Conservation (phyloP, 441 rosid species). For the Populus hybrid region DNA sequence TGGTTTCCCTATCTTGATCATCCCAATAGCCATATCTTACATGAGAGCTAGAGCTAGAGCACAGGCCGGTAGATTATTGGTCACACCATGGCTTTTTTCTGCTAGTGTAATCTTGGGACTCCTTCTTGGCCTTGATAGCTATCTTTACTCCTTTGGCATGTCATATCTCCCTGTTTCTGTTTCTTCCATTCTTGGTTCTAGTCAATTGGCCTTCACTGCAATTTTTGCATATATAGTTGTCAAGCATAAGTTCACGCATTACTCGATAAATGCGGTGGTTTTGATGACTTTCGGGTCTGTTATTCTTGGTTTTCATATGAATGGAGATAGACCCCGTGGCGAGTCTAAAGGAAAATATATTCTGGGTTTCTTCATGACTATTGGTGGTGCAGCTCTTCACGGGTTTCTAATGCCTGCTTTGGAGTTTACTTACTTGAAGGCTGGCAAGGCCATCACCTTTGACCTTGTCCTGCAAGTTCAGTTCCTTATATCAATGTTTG, state of each 20-base stretch:
- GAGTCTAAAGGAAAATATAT: slow-evolving; percentile 14
- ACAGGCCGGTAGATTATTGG: neutral
- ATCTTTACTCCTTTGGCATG: slow-evolving; percentile 31
- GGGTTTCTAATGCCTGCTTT: slow-evolving; percentile 19
- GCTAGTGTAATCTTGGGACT: slow-evolving; percentile 30
- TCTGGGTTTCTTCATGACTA: slow-evolving; percentile 20
- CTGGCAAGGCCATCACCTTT: slow-evolving; percentile 13
- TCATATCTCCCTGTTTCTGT: slow-evolving; percentile 29
- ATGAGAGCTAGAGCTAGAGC: slow-evolving; percentile 26
- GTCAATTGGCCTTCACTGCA: slow-evolving; percentile 36
- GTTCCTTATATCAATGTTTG: slow-evolving; percentile 19
- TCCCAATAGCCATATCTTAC: slow-evolving; percentile 45
- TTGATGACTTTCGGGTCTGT: slow-evolving; percentile 26
- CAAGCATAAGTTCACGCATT: slow-evolving; percentile 31
- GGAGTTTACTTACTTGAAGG: slow-evolving; percentile 16
- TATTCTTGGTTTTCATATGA: slow-evolving; percentile 10
- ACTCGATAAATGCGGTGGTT: slow-evolving; percentile 25
- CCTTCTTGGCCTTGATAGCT: slow-evolving; percentile 27
- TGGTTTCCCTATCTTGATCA: slow-evolving; percentile 52
- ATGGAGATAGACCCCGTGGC: slow-evolving; percentile 11
- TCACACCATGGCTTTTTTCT: slow-evolving; percentile 17
- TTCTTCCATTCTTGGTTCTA: slow-evolving; percentile 29
- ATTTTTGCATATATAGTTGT: slow-evolving; percentile 27
- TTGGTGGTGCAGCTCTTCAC: slow-evolving; percentile 18
- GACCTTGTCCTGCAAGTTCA: slow-evolving; percentile 24